Evolutionary conservation across 192 early-diverging fungal genomes (phyloP).

Genomic region (Podila verticillata): DNA sequence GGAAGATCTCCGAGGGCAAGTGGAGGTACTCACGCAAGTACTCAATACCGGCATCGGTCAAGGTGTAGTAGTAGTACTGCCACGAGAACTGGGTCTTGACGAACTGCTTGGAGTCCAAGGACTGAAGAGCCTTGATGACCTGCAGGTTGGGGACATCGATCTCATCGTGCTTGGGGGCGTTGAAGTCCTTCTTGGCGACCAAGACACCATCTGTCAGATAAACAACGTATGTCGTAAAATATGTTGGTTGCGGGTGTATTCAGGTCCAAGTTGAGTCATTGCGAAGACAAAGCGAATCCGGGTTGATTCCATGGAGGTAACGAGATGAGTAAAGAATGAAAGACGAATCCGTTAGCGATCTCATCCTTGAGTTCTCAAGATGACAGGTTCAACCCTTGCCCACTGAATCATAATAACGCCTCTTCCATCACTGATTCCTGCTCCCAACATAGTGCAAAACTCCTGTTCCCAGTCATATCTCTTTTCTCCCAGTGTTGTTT

Average conservation of each 20-base stretch:
- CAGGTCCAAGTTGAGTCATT: too few relatives aligned
- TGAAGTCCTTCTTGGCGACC: conserved; percentile 99
- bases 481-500: conserved; percentile 10
- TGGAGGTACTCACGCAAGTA: conserved; percentile 97
- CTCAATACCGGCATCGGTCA: conserved; percentile 97
- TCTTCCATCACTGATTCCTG: neutral
- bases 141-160: conserved; percentile 98
- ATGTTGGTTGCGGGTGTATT: too few relatives aligned
- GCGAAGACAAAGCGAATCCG: neutral
- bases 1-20: conserved; percentile 97
- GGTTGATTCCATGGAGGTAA: neutral
- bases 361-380: neutral
- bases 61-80: conserved; percentile 99
- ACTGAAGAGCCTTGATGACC: conserved; percentile 99
- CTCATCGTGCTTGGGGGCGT: conserved; percentile 94
- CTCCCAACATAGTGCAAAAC: neutral
- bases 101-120: conserved; percentile 90
- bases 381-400: neutral
- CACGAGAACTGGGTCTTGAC: conserved; percentile 99
- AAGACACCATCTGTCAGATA: conserved; percentile 88
- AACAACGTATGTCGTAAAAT: neutral
- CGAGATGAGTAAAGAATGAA: neutral
- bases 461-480: conserved; percentile 24
- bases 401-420: conserved; percentile 13
- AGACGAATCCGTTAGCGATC: conserved; percentile 7